Evolutionary conservation across 2,329 filamentous ascomycete species (phyloP), one percentile per base, ranked within the genome.

Genomic region (Raffaelea albimanens): DNA sequence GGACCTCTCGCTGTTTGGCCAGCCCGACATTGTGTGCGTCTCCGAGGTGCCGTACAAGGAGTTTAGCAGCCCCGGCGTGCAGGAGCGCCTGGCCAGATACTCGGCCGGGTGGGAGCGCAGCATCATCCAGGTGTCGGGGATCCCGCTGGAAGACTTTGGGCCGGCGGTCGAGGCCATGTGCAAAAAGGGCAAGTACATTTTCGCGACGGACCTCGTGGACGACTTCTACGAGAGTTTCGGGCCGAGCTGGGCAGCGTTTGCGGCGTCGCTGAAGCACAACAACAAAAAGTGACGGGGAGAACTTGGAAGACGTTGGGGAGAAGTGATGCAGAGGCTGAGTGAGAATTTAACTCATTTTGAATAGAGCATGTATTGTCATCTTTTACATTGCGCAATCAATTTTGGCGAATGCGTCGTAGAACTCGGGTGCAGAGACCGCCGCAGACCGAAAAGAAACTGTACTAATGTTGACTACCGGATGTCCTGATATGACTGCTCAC

Each of bases 211-310:
- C 33, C 39, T 53, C 16, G 40, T 40, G 13, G 44, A 49, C 18
- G 38, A 51, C 44, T 53, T 53, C 45, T 53, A 53, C 44, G 51
- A 53, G 46, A 49, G 46, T 22, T 53, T 53, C 38, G 49, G 51
- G 3, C 29, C 45, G 1, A 50, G 43, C 44, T 52, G 51, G 51
- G 25, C 14, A 10, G 31, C 18, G 4, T 50, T 52, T 43, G 51
- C 45, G 18, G 36, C 39, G 4, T 46, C 51, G 16, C 42, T 52
- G 40, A 20, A 23, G 21, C 10, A 21, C 9, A 10, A 31, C 31
- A 25, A 38, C 29, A n/a, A 34, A n/a, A 7, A 29, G 25, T 13
- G n/a, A n/a, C n/a, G n/a, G n/a, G n/a, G n/a, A n/a, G n/a, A n/a
- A n/a, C n/a, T n/a, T n/a, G n/a, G n/a, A n/a, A n/a, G n/a, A n/a